A percentile compares a stretch with the other conserved stretches of the same genome.
These are phyloP conservation scores for Prunus kanzakura DNA, from an alignment of 306 rosid species.

Conservation along the genomic window DNA sequence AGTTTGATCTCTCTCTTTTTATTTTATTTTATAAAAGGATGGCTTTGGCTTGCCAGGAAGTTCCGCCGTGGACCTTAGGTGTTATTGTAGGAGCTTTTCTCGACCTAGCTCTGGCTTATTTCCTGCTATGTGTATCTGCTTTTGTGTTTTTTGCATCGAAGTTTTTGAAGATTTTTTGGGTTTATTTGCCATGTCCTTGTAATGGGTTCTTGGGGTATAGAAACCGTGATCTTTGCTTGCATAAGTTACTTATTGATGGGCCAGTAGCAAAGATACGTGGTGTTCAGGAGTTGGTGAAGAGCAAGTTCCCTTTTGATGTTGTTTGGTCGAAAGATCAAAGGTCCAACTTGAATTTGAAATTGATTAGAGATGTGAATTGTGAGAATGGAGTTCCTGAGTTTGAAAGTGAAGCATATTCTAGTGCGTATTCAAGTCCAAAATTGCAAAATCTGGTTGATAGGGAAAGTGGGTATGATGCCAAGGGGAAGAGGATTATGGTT, in stretches of 20 bases:
- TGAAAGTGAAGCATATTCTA: constrained; percentile 50
- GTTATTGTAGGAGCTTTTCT: constrained; percentile 63
- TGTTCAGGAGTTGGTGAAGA: constrained; percentile 41
- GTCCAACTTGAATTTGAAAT: constrained; percentile 26
- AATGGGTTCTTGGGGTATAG: constrained; percentile 59
- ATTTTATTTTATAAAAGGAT: constrained; percentile 23
- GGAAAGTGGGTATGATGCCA: constrained; percentile 50
- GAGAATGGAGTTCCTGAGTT: constrained; percentile 36
- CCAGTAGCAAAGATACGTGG: constrained; percentile 49
- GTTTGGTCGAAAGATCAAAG: constrained; percentile 34
- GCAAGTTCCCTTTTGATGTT: constrained; percentile 69
- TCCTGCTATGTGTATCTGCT: constrained; percentile 61
- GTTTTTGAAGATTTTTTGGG: constrained; percentile 40
- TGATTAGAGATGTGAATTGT: constrained; percentile 22
- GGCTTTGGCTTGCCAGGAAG: constrained; percentile 44
- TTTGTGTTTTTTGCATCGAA: constrained; percentile 50
- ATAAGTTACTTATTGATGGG: constrained; percentile 49
- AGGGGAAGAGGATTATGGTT: constrained; percentile 55
- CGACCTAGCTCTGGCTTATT: constrained; percentile 63
- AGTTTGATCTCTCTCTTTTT: constrained; percentile 18
- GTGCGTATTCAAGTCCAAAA: constrained; percentile 41
- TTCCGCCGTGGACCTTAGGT: constrained; percentile 69
- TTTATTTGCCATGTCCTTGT: constrained; percentile 77
- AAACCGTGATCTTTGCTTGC: constrained; percentile 50
- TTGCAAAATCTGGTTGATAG: constrained; percentile 40